Conservation (phyloP, 495 filamentous ascomycete genomes). For the Neurospora terricola region DNA sequence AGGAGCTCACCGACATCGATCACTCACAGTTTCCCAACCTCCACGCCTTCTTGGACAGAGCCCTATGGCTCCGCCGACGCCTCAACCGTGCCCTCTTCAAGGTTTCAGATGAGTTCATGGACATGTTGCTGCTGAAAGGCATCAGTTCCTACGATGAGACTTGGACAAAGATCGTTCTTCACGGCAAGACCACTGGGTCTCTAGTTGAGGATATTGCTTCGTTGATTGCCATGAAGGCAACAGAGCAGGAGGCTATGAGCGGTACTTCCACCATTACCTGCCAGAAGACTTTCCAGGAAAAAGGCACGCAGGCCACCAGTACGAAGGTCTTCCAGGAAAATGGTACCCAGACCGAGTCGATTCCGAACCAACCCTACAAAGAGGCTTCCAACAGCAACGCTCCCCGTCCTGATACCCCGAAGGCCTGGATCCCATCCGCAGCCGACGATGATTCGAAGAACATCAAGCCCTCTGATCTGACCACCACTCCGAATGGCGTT, state of each 20-base stretch:
- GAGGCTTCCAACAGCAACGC: background rate
- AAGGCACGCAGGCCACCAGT: background rate
- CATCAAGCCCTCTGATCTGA: background rate
- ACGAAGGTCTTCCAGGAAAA: background rate
- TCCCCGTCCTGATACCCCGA: background rate
- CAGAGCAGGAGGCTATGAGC: background rate
- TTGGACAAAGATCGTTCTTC: background rate
- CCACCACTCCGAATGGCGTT: background rate
- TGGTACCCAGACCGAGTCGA: background rate
- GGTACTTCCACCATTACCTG: background rate
- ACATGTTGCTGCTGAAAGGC: background rate
- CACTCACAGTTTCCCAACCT: background rate
- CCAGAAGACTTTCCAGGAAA: no score
- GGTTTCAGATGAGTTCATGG: background rate
- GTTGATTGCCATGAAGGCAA: background rate
- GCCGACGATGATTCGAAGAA: background rate
- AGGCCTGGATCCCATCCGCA: background rate
- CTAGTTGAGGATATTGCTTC: background rate
- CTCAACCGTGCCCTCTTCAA: background rate
- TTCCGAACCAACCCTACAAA: background rate
- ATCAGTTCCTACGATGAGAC: background rate
- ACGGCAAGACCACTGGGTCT: background rate
- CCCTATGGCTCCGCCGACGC: background rate
- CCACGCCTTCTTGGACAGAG: background rate
- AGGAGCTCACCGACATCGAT: background rate